These are phyloP conservation scores for Phytophthora crassamura DNA, from an alignment of 352 stramenopile species.

Conservation along the genomic window DNA sequence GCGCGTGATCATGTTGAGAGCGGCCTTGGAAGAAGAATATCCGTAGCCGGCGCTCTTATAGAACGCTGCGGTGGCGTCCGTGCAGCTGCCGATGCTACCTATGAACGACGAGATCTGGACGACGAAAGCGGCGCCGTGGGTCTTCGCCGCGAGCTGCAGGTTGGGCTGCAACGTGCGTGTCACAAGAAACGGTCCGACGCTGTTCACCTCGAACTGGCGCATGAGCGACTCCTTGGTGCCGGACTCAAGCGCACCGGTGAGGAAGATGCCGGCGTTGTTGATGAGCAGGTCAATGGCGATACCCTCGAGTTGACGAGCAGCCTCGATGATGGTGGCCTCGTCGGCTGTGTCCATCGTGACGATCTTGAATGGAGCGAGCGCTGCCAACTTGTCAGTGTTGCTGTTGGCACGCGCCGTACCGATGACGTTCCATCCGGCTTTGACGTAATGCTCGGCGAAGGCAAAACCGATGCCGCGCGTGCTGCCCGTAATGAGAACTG, in stretches of 20 bases:
- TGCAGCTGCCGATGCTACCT: conserved; percentile 52
- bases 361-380: too few species aligned
- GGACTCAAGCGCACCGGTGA: conserved; percentile 26
- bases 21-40: too few species aligned
- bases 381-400: too few species aligned
- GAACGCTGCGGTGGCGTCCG: too few species aligned
- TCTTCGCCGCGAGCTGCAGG: conserved; percentile 36
- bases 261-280: conserved; percentile 63
- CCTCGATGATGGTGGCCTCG: conserved; percentile 41
- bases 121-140: conserved; percentile 43
- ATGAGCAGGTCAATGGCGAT: conserved; percentile 59
- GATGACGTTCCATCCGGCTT: conserved; percentile 41
- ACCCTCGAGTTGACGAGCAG: conserved; percentile 43
- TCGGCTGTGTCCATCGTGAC: conserved; percentile 48
- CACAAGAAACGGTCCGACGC: conserved; percentile 54
- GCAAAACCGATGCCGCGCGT: conserved; percentile 43
- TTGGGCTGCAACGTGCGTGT: conserved; percentile 50
- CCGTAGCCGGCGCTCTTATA: too few species aligned
- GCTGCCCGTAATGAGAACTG: conserved; percentile 46
- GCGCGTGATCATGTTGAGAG: too few species aligned
- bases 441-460: conserved; percentile 37
- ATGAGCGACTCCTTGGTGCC: conserved; percentile 51
- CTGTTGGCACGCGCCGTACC: too few species aligned
- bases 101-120: conserved; percentile 53
- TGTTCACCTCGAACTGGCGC: too few species aligned